phyloP scores from a whole-genome alignment of 1,284 basidiomycete species.

The Entoloma clypeatum region DNA sequence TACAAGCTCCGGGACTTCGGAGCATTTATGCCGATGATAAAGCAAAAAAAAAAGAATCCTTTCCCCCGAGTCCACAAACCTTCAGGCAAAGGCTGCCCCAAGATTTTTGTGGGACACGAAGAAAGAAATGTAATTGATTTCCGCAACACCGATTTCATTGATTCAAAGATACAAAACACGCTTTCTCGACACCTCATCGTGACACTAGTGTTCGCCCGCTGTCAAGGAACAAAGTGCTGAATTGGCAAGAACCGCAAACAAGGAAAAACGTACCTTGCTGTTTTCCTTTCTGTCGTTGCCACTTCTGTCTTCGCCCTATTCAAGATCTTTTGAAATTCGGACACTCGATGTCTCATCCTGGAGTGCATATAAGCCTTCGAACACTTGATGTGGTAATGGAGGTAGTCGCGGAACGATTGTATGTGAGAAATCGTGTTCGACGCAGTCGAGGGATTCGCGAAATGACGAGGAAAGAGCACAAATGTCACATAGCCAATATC shows the following conservation, averaged over 20 bases:
- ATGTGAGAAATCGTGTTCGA: slow-evolving; percentile 92
- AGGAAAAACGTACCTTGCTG: slow-evolving; percentile 66
- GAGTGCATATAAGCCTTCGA: slow-evolving; percentile 99
- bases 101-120: no score
- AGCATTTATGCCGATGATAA: no score
- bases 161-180: not conserved
- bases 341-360: slow-evolving; percentile 91
- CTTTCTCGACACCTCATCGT: slow-evolving; percentile 33
- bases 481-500: slow-evolving; percentile 99
- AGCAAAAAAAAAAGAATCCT: no score
- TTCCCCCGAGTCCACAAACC: no score
- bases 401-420: slow-evolving; percentile 95
- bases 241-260: slow-evolving; percentile 6
- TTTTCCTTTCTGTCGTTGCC: slow-evolving; percentile 84
- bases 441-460: slow-evolving; percentile 70
- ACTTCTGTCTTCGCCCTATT: slow-evolving; percentile 98
- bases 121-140: no score
- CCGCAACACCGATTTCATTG: no score
- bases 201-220: slow-evolving; percentile 54
- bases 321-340: slow-evolving; percentile 96
- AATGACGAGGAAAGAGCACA: slow-evolving; percentile 97
- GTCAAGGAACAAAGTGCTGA: slow-evolving; percentile 9
- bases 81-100: no score
- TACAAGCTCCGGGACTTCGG: no score
- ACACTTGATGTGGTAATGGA: slow-evolving; percentile 99